Evolutionary conservation across 331 rosid species (phyloP), one percentile per base, ranked within the genome.

Genomic region (Spiraea crenata): DNA sequence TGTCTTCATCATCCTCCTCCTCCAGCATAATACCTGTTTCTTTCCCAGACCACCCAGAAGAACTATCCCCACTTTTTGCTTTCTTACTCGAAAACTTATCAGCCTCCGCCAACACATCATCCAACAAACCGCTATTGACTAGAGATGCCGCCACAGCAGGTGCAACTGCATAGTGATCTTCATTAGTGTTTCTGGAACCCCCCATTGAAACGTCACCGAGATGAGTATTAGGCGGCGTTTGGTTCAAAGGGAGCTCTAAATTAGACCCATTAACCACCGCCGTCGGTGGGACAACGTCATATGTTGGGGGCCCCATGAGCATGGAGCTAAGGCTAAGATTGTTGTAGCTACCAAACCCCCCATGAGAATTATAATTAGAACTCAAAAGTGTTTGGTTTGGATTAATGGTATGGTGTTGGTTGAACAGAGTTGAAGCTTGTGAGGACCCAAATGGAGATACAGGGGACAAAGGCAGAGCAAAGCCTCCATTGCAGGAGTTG

Each of bases 71-170:
- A 56, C 57, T 70, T 66, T 70, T 87, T 13, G 70, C 45, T 56
- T 81, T 90, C 34, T 71, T 72, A n/a, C 50, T 78, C 51, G 76
- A 81, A 55, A 78, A 71, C 9, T 58, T 77, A 63, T 59, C 73
- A 65, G 83, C 85, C 76, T 87, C 85, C 49, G 41, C 41, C 50
- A 87, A 72, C 7, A 89, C n/a, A 47, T 74, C 92, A 60, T 85
- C 90, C 74, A 89, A 75, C 20, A 89, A 65, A 12, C 96, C 93
- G 57, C 82, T 84, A 67, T 80, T 80, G 9, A 69, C 70, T 14
- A 35, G 80, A 46, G 58, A 25, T 10, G 69, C 55, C 8, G 51
- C 31, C 31, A 25, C 31, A 25, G 31, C 57, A 0, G 80, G 63
- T 48, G 81, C 75, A 31, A 58, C 63, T 58, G 75, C 85, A 74